Evolutionary conservation across 768 basidiomycete genomes (phyloP).

Genomic region (Podaxis sp.): DNA sequence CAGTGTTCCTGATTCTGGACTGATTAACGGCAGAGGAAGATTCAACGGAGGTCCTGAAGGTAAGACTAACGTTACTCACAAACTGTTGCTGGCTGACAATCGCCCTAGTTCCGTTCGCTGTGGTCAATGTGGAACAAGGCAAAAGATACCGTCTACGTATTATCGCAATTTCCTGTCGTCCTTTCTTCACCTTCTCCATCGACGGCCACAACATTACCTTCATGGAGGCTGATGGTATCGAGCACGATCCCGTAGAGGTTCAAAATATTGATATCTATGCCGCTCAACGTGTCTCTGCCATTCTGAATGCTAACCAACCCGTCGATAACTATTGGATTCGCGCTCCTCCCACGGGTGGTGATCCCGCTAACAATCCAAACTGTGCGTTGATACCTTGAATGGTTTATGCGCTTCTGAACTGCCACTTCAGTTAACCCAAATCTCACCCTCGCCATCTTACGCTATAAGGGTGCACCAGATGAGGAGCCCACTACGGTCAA

Average conservation of each 20-base stretch:
- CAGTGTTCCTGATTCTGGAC: slow-evolving; percentile 1
- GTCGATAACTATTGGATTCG: slow-evolving; percentile 38
- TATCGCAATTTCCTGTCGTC: slow-evolving; percentile 44
- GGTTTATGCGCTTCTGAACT: not conserved
- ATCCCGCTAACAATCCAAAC: slow-evolving; percentile 10
- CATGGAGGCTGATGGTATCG: slow-evolving; percentile 30
- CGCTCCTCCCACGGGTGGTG: slow-evolving; percentile 36
- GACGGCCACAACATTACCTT: slow-evolving; percentile 30
- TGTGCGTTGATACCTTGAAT: not conserved
- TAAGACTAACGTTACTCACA: slow-evolving; percentile 4
- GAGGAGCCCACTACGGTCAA: slow-evolving; percentile 28
- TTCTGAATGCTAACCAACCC: slow-evolving; percentile 26
- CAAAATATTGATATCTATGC: slow-evolving; percentile 37
- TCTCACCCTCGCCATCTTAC: slow-evolving; percentile 38
- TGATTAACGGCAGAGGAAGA: slow-evolving; percentile 18
- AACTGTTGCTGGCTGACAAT: not conserved
- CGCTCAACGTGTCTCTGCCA: slow-evolving; percentile 26
- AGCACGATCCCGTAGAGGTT: slow-evolving; percentile 31
- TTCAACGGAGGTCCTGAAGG: slow-evolving; percentile 11
- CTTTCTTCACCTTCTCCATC: slow-evolving; percentile 37
- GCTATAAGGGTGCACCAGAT: slow-evolving; percentile 37
- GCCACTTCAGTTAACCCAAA: slow-evolving; percentile 25
- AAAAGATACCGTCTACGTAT: slow-evolving; percentile 54
- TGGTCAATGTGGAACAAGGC: slow-evolving; percentile 39
- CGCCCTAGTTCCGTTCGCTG: slow-evolving; percentile 17